These are phyloP conservation scores for Ceriops tagal DNA, from an alignment of 345 rosid genomes.

Conservation along the genomic window DNA sequence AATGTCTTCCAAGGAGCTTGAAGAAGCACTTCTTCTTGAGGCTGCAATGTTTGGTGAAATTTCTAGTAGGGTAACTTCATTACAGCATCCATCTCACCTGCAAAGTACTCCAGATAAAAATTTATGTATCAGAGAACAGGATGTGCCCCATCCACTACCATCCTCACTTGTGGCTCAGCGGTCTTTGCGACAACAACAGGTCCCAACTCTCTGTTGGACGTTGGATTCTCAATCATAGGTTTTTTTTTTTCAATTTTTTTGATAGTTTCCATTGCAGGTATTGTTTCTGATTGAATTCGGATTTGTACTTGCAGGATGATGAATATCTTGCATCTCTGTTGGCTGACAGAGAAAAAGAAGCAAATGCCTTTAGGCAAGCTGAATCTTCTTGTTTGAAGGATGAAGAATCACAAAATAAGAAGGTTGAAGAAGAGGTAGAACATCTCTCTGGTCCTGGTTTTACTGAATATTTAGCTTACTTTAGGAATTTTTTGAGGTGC, in stretches of 20 bases:
- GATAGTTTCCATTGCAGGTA: too few species aligned
- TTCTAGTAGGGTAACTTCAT: slow-evolving; percentile 27
- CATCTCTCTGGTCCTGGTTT: neutral
- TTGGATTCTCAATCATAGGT: neutral
- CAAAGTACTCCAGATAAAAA: slow-evolving; percentile 17
- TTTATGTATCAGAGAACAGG: slow-evolving; percentile 9
- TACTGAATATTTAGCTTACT: neutral
- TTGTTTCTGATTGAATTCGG: slow-evolving; percentile 6
- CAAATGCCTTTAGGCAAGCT: slow-evolving; percentile 25
- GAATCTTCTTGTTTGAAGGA: slow-evolving; percentile 25
- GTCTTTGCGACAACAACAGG: slow-evolving; percentile 40
- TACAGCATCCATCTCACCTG: slow-evolving; percentile 12
- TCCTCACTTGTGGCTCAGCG: slow-evolving; percentile 22
- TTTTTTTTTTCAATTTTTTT: neutral
- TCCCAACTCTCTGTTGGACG: slow-evolving; percentile 3
- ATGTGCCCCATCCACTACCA: slow-evolving; percentile 23
- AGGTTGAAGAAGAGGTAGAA: slow-evolving; percentile 29
- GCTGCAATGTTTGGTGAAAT: slow-evolving; percentile 48
- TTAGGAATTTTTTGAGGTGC: neutral
- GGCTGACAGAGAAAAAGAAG: slow-evolving; percentile 44
- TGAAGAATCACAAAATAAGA: slow-evolving; percentile 24
- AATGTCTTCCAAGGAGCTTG: slow-evolving; percentile 60
- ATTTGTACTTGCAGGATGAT: slow-evolving; percentile 34
- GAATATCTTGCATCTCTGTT: slow-evolving; percentile 40
- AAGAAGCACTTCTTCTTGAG: slow-evolving; percentile 64